These are phyloP conservation scores for Aechmea fasciata DNA, from an alignment of 176 grass and related monocot genomes.

Conservation along the genomic window DNA sequence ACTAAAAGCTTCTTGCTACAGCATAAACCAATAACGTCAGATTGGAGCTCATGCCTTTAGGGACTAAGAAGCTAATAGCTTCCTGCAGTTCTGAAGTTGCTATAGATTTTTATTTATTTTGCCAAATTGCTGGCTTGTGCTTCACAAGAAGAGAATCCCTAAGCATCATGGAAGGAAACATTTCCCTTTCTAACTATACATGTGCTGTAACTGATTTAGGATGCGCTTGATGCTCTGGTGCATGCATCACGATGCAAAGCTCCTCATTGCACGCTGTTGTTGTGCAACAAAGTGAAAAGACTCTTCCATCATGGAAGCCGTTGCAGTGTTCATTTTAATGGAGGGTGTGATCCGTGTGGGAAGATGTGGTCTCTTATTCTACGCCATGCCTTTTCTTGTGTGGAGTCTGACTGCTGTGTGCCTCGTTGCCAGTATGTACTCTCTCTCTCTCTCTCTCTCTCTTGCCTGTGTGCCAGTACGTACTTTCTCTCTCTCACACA, in stretches of 20 bases:
- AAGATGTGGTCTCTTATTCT: slow-evolving; percentile 16
- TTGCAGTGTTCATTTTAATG: slow-evolving; percentile 5
- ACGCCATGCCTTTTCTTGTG: slow-evolving; percentile 1
- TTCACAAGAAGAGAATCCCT: no score
- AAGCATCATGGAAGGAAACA: no score
- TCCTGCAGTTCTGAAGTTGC: no score
- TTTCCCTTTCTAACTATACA: no score
- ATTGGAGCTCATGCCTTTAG: no score
- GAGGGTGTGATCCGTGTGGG: slow-evolving; percentile 9
- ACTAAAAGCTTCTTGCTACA: no score
- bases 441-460: no score
- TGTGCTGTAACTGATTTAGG: not conserved
- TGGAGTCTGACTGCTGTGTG: slow-evolving; percentile 9
- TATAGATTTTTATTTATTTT: no score
- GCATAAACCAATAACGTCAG: no score
- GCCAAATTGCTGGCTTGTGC: no score
- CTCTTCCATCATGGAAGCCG: slow-evolving; percentile 16
- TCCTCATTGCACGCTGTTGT: slow-evolving; percentile 11
- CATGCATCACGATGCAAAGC: slow-evolving; percentile 9
- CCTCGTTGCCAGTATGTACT: slow-evolving; percentile 16
- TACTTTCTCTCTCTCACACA: no score
- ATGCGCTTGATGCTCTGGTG: slow-evolving; percentile 11
- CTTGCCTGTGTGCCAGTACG: slow-evolving; percentile 12
- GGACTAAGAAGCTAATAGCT: no score
- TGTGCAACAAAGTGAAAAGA: slow-evolving; percentile 13